Evolutionary conservation across 805 yeast species (phyloP).

Genomic region (Saturnispora saitoi): DNA sequence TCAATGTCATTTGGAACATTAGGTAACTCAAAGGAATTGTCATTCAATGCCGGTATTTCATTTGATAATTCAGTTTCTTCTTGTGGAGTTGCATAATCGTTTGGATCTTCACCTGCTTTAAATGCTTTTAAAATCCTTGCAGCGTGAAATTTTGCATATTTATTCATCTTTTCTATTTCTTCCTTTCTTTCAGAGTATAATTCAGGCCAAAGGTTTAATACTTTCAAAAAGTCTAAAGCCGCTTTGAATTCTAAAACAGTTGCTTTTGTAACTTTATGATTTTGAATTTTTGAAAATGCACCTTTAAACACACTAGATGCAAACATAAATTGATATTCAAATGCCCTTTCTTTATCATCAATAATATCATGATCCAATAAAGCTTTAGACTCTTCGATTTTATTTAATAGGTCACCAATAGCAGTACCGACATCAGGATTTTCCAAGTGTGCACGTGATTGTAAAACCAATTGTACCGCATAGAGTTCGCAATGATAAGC

Average conservation of each 20-base stretch:
- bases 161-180: constrained; percentile 32
- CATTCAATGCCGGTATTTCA: constrained; percentile 4
- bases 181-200: constrained; percentile 15
- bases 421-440: constrained; percentile 48
- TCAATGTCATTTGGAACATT: constrained; percentile 10
- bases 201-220: constrained; percentile 38
- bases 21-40: constrained; percentile 8
- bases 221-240: constrained; percentile 42
- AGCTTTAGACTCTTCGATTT: constrained; percentile 33
- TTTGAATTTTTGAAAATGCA: constrained; percentile 40
- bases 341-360: constrained; percentile 49
- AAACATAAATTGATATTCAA: constrained; percentile 48
- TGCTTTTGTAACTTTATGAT: constrained; percentile 33
- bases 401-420: constrained; percentile 57
- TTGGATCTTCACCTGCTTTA: constrained; percentile 47
- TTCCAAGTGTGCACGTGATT: constrained; percentile 47
- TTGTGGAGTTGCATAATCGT: constrained; percentile 40
- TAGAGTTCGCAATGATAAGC: constrained; percentile 66
- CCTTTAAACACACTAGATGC: constrained; percentile 49
- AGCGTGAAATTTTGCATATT: constrained; percentile 57
- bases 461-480: constrained; percentile 65
- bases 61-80: constrained; percentile 21
- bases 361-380: constrained; percentile 38
- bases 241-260: constrained; percentile 50
- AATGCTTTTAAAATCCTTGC: constrained; percentile 45